Evolutionary conservation across 768 basidiomycete species (phyloP).

Genomic region (Boletus patriciae): DNA sequence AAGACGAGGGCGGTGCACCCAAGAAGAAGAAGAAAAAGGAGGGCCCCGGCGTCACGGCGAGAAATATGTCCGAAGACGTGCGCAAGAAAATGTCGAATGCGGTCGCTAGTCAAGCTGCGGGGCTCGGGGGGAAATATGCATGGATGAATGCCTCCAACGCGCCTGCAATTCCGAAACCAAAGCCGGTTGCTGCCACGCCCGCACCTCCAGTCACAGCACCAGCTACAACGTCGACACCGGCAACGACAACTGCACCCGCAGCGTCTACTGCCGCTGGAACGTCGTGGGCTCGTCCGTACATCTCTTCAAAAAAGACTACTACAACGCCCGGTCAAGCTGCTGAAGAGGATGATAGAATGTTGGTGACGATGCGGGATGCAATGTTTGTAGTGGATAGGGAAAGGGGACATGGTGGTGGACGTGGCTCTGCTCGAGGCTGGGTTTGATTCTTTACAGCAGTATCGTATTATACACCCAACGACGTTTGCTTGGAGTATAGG

Average conservation of each 20-base stretch:
- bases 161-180: constrained; percentile 41
- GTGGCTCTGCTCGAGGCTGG: constrained; percentile 74
- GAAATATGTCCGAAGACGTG: constrained; percentile 90
- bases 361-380: constrained; percentile 74
- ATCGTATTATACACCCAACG: neutral
- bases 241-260: constrained; percentile 35
- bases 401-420: constrained; percentile 78
- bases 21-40: constrained; percentile 84
- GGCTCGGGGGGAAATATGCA: constrained; percentile 75
- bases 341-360: constrained; percentile 59
- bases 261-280: constrained; percentile 28
- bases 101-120: constrained; percentile 86
- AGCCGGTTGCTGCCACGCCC: constrained; percentile 34
- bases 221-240: constrained; percentile 27
- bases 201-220: constrained; percentile 30
- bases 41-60: constrained; percentile 78
- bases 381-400: constrained; percentile 86
- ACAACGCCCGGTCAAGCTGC: constrained; percentile 34
- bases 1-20: constrained; percentile 58
- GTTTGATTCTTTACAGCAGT: constrained; percentile 32
- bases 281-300: constrained; percentile 65
- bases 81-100: constrained; percentile 91
- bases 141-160: constrained; percentile 80
- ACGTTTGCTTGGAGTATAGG: too few relatives aligned
- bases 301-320: constrained; percentile 50